Evolutionary conservation across 306 rosid genomes (phyloP), one percentile per base, ranked within the genome.

Genomic region (Calophaca sinica): DNA sequence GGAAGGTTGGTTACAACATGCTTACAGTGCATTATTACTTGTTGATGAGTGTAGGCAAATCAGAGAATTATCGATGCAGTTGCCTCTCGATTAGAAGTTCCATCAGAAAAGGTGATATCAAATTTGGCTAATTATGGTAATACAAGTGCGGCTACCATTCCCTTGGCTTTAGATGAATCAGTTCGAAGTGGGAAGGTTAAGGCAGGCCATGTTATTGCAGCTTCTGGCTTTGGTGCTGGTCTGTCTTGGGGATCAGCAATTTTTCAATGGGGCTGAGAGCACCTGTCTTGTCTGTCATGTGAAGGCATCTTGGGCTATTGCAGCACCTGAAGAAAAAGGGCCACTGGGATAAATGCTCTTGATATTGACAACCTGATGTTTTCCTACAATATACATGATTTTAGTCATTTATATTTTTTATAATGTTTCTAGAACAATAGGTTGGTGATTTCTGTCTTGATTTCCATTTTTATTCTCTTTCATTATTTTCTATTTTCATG

Each of bases 171-270:
- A 72, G 97, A 91, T 44, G 98, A 93, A 88, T 91, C 97, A 0
- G 97, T 93, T 72, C 75, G 98, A 62, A 76, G 88, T 2, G 96
- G 96, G 48, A 89, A 79, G 87, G 88, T 93, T 75, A 84, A 88
- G 82, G 79, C 83, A 5, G 98, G 98, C 55, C 89, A 91, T 5
- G 89, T 86, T 9, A 91, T 93, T 50, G 98, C 98, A 49, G 80
- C 93, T 51, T 88, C 98, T 0, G 98, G 98, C 31, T 94, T 94
- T 2, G 97, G 98, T 4, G 98, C 98, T 2, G 96, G 98, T 69
- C 88, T 92, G 72, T 87, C 96, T 5, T 92, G 98, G 98, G 98
- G 91, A 42, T 90, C 98, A 13, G 90, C 94, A 5, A 87, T 84
- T 68, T 20, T 84, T 61, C 87, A 96, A 70, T 94, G 98, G 98